Conservation (phyloP, 2,329 filamentous ascomycete genomes). For the Monosporascus sp. region DNA sequence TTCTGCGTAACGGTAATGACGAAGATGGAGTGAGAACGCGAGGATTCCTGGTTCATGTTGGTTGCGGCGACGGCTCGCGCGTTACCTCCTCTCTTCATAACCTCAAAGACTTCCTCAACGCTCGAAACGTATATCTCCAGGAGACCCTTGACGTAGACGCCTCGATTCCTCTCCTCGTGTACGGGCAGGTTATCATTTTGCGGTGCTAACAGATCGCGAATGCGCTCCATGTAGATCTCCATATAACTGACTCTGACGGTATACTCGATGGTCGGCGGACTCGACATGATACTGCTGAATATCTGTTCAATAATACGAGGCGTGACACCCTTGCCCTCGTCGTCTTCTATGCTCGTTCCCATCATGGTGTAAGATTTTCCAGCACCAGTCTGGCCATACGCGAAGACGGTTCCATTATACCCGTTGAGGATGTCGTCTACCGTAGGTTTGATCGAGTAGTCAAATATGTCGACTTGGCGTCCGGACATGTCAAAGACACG, state of each 20-base stretch:
- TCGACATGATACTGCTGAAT: slow-evolving; percentile 89
- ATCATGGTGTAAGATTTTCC: slow-evolving; percentile 99
- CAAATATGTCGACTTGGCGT: slow-evolving; percentile 88
- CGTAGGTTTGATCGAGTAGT: slow-evolving; percentile 92
- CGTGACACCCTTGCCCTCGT: slow-evolving; percentile 84
- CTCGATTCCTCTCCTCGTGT: slow-evolving; percentile 95
- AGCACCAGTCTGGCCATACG: slow-evolving; percentile 95
- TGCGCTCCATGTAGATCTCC: slow-evolving; percentile 99
- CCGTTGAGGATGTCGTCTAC: slow-evolving; percentile 98
- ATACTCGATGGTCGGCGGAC: slow-evolving; percentile 91
- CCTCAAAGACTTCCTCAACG: slow-evolving; percentile 92
- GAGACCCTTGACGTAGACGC: slow-evolving; percentile 94
- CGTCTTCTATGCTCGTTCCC: slow-evolving; percentile 90
- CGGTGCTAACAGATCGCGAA: slow-evolving; percentile 85
- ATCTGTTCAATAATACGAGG: slow-evolving; percentile 97
- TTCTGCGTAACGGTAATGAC: slow-evolving; percentile 96
- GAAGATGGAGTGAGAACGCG: slow-evolving; percentile 96
- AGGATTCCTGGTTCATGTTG: slow-evolving; percentile 99
- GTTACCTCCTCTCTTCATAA: slow-evolving; percentile 87
- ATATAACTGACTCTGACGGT: slow-evolving; percentile 99
- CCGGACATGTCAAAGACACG: slow-evolving; percentile 94
- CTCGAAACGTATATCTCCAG: slow-evolving; percentile 93
- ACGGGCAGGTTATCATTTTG: slow-evolving; percentile 94
- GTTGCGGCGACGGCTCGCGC: slow-evolving; percentile 90
- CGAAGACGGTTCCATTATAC: slow-evolving; percentile 98